Conservation (phyloP, 768 basidiomycete species). For the Rhizopogon vinicolor region DNA sequence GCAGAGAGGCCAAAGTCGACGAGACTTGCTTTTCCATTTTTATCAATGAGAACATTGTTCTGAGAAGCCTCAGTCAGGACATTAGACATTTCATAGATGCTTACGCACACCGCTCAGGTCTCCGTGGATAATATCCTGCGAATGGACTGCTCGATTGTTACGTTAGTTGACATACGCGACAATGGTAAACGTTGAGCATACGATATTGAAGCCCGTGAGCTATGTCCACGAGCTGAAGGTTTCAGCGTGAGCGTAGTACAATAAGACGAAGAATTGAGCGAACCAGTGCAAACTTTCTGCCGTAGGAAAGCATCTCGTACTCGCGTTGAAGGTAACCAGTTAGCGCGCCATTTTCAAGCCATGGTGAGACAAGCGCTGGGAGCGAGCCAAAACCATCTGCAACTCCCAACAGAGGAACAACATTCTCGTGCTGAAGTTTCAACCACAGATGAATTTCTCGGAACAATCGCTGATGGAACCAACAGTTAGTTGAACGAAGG, state of each 20-base stretch:
- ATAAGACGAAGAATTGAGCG: no score
- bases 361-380: constrained; percentile 29
- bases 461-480: constrained; percentile 14
- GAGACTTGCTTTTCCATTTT: constrained; percentile 9
- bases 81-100: neutral
- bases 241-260: no score
- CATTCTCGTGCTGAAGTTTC: constrained; percentile 23
- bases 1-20: constrained; percentile 3
- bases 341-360: constrained; percentile 26
- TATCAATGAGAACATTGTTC: constrained; percentile 4
- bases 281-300: no score
- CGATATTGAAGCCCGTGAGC: neutral
- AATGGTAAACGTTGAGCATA: constrained; percentile 2
- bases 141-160: constrained; percentile 14
- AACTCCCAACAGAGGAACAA: constrained; percentile 25
- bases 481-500: neutral
- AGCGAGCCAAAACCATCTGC: constrained; percentile 23
- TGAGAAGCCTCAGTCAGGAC: neutral
- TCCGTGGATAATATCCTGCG: constrained; percentile 15
- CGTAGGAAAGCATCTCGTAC: neutral
- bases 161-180: neutral
- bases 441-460: constrained; percentile 28
- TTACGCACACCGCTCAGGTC: constrained; percentile 24
- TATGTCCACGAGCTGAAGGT: neutral
- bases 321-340: constrained; percentile 15